Evolutionary conservation across 345 rosid species (phyloP).

Genomic region (Salix arbutifolia): DNA sequence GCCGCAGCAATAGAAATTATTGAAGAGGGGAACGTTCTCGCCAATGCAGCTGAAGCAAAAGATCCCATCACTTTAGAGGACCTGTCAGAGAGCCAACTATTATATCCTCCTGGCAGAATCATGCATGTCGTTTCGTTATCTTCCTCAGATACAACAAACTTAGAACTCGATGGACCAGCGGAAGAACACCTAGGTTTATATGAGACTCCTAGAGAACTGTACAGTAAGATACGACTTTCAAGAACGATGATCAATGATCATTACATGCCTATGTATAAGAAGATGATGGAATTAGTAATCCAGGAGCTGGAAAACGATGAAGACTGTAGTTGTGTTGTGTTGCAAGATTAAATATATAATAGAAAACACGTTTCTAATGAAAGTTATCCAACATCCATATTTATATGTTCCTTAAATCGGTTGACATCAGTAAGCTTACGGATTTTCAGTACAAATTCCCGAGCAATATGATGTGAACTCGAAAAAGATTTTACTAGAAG

Average conservation of each 20-base stretch:
- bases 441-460: no score
- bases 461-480: no score
- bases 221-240: constrained; percentile 82
- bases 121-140: constrained; percentile 67
- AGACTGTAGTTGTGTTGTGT: constrained; percentile 20
- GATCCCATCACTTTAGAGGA: constrained; percentile 35
- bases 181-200: constrained; percentile 52
- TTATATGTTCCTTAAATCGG: background rate
- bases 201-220: constrained; percentile 82
- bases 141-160: constrained; percentile 14
- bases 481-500: accelerated
- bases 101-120: constrained; percentile 86
- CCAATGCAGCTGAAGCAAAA: constrained; percentile 36
- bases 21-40: constrained; percentile 59
- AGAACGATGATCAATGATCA: constrained; percentile 94
- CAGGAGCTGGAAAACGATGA: constrained; percentile 50
- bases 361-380: background rate
- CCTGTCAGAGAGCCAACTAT: constrained; percentile 55
- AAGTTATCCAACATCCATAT: background rate
- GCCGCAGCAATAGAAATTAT: constrained; percentile 71
- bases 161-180: constrained; percentile 8
- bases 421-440: no score
- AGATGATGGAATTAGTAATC: constrained; percentile 77
- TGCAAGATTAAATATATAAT: constrained; percentile 4
- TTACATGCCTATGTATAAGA: constrained; percentile 92